phyloP scores from a whole-genome alignment of 1,284 basidiomycete genomes.

The Pascua guehoae region DNA sequence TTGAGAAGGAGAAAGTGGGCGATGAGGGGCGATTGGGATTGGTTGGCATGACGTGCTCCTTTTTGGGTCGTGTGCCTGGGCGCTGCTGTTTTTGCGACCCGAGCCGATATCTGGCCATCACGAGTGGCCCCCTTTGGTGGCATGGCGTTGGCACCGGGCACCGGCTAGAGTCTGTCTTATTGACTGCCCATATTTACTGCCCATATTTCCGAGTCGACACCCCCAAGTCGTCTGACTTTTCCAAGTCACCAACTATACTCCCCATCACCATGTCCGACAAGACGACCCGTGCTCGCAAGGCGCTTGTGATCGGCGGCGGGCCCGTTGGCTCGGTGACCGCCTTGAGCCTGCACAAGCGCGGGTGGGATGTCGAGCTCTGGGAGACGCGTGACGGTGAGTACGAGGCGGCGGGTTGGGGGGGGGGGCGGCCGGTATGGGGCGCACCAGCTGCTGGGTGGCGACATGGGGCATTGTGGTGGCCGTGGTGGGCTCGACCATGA shows the following conservation, averaged over 20 bases:
- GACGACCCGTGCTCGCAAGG: conserved; percentile 31
- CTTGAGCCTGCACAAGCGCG: conserved; percentile 76
- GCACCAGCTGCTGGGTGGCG: not conserved
- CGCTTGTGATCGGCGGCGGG: conserved; percentile 69
- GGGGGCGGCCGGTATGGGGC: not conserved
- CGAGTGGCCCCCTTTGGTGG: too few species aligned
- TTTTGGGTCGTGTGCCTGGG: not conserved
- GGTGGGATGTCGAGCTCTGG: conserved; percentile 86
- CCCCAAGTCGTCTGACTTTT: too few species aligned
- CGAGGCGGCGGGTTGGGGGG: too few species aligned
- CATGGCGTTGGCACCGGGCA: not conserved
- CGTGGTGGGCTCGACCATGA: not conserved
- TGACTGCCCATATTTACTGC: not conserved
- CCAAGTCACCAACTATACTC: not conserved
- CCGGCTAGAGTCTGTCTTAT: not conserved
- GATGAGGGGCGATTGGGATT: too few species aligned
- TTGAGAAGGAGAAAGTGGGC: too few species aligned
- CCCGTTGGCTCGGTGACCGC: conserved; percentile 93
- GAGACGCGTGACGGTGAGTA: conserved; percentile 75
- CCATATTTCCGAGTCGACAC: not conserved
- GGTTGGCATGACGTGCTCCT: not conserved
- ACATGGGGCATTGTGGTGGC: not conserved
- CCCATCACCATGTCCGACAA: not conserved
- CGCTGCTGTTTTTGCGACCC: not conserved
- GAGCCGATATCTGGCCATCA: not conserved